phyloP scores from a whole-genome alignment of 1,284 basidiomycete genomes.

The Hypsizygus ulmarius region DNA sequence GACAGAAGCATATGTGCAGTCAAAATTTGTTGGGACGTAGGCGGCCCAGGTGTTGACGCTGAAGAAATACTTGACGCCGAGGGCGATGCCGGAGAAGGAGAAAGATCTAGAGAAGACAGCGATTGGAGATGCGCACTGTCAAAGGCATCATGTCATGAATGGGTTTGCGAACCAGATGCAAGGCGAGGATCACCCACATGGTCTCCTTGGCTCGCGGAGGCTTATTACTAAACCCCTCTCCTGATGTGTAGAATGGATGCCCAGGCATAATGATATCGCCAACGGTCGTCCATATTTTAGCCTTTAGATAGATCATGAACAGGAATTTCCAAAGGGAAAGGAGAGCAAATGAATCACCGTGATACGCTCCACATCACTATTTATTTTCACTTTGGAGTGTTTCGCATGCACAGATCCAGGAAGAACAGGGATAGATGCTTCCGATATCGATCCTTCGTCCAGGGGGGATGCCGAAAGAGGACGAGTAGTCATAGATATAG shows the following conservation, averaged over 20 bases:
- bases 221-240: conserved; percentile 27
- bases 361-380: conserved; percentile 58
- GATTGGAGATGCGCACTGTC: conserved; percentile 56
- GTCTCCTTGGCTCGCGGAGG: conserved; percentile 60
- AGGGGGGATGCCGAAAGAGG: not conserved
- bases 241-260: conserved; percentile 37
- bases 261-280: conserved; percentile 64
- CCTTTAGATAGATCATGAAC: conserved; percentile 33
- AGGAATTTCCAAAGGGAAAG: not conserved
- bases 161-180: conserved; percentile 1
- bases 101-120: conserved; percentile 36
- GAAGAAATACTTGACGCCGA: conserved; percentile 46
- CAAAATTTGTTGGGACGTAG: conserved; percentile 64
- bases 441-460: not conserved
- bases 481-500: too few species aligned
- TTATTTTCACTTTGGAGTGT: conserved; percentile 39
- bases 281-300: conserved; percentile 65
- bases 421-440: not conserved
- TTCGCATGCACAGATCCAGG: conserved; percentile 15
- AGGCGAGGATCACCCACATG: conserved; percentile 45
- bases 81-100: conserved; percentile 46
- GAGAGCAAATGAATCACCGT: conserved; percentile 34
- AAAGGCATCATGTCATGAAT: conserved; percentile 1
- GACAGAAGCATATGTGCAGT: conserved; percentile 63
- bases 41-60: conserved; percentile 32